Percentiles rank a stretch among this genome's conserved stretches.
phyloP scores from a whole-genome alignment of 306 rosid species.

The Cicer cuneatum region DNA sequence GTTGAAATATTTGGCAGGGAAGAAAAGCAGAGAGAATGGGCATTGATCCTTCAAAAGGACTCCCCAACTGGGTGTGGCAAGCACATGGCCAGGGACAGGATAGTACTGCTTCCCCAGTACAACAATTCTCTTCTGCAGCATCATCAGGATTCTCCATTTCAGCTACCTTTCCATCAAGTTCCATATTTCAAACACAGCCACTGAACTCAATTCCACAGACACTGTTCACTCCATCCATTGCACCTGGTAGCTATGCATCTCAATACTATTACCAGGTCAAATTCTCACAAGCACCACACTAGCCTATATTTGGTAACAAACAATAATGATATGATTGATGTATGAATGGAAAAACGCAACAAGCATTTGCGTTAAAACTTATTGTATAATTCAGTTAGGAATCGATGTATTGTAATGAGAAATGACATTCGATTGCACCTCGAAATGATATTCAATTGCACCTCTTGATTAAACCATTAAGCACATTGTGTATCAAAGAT shows the following conservation, averaged over 20 bases:
- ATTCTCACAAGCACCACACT: conserved; percentile 59
- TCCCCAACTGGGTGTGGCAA: conserved; percentile 76
- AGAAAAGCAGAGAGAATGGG: conserved; percentile 71
- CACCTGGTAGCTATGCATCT: conserved; percentile 53
- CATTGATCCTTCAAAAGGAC: conserved; percentile 73
- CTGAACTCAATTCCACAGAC: conserved; percentile 53
- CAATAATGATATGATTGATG: neutral
- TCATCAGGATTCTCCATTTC: conserved; percentile 99
- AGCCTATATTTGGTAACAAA: conserved; percentile 33
- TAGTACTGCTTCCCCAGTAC: conserved; percentile 59
- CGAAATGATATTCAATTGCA: conserved; percentile 45
- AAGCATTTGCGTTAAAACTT: conserved; percentile 43
- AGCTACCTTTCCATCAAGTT: conserved; percentile 66
- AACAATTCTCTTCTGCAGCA: conserved; percentile 96
- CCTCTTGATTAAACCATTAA: conserved; percentile 41
- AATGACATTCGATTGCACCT: conserved; percentile 44
- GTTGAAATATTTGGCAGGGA: conserved; percentile 70
- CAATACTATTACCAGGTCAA: conserved; percentile 61
- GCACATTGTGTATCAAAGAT: conserved; percentile 24
- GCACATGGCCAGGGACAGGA: conserved; percentile 59
- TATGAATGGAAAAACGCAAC: conserved; percentile 30
- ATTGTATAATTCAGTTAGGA: conserved; percentile 51
- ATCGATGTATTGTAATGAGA: conserved; percentile 48
- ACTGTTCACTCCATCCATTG: conserved; percentile 60
- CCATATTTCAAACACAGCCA: conserved; percentile 57